Percentiles rank a stretch among this genome's conserved stretches.
Evolutionary conservation across 768 basidiomycete genomes (phyloP).

Genomic region (Cyclocybe cylindracea): DNA sequence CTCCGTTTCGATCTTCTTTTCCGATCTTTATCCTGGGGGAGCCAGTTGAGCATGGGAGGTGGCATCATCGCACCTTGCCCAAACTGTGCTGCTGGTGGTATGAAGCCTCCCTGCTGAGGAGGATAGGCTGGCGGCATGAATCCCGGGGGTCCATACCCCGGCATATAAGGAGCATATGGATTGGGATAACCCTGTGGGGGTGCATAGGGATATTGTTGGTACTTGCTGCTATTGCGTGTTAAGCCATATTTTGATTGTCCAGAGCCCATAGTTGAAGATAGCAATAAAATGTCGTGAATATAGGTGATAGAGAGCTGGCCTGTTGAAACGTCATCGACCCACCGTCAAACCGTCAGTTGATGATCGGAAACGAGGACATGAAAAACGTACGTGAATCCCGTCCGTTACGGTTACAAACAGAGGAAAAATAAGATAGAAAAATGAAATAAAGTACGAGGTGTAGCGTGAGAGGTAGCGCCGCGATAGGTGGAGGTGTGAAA

Average conservation of each 20-base stretch:
- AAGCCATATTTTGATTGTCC: conserved; percentile 15
- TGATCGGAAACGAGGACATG: background rate
- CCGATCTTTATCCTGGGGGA: conserved; percentile 21
- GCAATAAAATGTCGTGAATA: background rate
- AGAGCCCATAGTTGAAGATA: conserved; percentile 13
- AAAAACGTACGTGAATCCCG: background rate
- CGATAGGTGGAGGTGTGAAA: background rate
- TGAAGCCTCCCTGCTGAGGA: conserved; percentile 16
- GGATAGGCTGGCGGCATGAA: conserved; percentile 10
- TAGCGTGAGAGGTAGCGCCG: conserved; percentile 1
- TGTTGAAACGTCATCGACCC: no score
- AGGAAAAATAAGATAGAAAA: background rate
- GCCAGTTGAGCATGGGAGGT: conserved; percentile 22
- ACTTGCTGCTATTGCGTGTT: conserved; percentile 3
- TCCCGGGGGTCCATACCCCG: conserved; percentile 8
- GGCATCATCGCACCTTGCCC: conserved; percentile 20
- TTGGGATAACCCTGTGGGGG: conserved; percentile 15
- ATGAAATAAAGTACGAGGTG: background rate
- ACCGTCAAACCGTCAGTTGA: background rate
- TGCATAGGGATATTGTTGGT: conserved; percentile 16
- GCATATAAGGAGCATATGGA: conserved; percentile 10
- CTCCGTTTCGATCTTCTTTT: conserved; percentile 14
- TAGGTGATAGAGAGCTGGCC: no score
- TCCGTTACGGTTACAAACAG: background rate
- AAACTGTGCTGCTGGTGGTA: conserved; percentile 22